Evolutionary conservation across 148 eudicot species (phyloP), one percentile per base, ranked within the genome.

Genomic region (Camellia japonica): DNA sequence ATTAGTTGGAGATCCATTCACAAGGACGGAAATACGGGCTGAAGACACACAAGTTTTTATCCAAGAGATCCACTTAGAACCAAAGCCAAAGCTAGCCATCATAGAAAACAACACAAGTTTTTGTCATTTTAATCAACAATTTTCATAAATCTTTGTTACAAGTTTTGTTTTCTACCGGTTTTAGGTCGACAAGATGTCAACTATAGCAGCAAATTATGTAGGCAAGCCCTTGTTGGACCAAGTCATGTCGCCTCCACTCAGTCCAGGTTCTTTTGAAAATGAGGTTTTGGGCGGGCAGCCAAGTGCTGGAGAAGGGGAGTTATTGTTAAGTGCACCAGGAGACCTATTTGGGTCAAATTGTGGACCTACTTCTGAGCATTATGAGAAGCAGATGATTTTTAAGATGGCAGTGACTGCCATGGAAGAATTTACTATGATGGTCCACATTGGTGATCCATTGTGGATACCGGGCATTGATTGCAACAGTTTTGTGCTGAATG

Each of bases 391-490:
- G 19, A 23, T 52, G 75, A 73, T 54, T 23, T 1, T 73, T 13
- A 61, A 73, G 16, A 43, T 73, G 13, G 62, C 62, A 11, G 62
- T 38, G 5, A n/a, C 84, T 43, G 92, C 92, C 7, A 81, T 87
- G 86, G 89, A 89, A 7, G 92, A 89, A 68, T 73, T 89, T 0
- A 66, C 65, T 9, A 61, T 74, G 14, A 77, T 86, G 84, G 87
- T 86, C 1, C 85, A 83, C 15, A 9, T 49, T 7, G 80, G 80
- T 5, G 82, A 86, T 2, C 92, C 92, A 2, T 52, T 90, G n/a
- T 90, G 92, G 92, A 11, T 88, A 15, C 81, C 79, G 2, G 61
- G 38, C 67, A 16, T 38, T 10, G 77, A 81, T 19, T 46, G 41
- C 49, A 52, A 51, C 41, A 52, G 68, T 4, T 42, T 13, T n/a